phyloP scores from a whole-genome alignment of 129 eudicot genomes.

The Helichrysum umbraculigerum region DNA sequence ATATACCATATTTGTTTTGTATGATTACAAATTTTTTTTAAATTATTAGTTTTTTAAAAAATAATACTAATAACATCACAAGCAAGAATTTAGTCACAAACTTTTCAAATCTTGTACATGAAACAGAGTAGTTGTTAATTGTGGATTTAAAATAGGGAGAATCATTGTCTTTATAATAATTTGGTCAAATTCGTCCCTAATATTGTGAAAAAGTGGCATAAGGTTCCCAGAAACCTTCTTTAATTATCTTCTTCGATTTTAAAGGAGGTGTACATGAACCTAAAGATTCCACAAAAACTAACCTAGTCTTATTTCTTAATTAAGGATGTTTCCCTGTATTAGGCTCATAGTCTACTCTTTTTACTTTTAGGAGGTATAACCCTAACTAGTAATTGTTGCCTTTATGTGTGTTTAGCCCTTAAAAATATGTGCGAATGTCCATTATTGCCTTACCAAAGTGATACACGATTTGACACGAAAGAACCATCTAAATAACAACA shows the following conservation, averaged over 20 bases:
- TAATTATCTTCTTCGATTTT: too few species aligned
- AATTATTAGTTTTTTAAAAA: too few species aligned
- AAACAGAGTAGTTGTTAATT: too few species aligned
- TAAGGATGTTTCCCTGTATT: slow-evolving; percentile 21
- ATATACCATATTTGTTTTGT: too few species aligned
- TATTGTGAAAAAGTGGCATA: slow-evolving; percentile 26
- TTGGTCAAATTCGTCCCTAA: slow-evolving; percentile 21
- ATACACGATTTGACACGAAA: slow-evolving; percentile 25
- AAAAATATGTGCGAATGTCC: slow-evolving; percentile 17
- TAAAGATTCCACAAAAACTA: slow-evolving; percentile 29
- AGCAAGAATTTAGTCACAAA: too few species aligned
- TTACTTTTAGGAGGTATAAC: slow-evolving; percentile 23
- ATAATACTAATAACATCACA: too few species aligned
- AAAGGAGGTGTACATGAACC: slow-evolving; percentile 24
- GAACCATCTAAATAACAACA: slow-evolving; percentile 19
- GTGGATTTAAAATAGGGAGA: too few species aligned
- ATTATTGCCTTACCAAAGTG: slow-evolving; percentile 30
- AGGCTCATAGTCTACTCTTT: slow-evolving; percentile 4
- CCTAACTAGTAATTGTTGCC: slow-evolving; percentile 26
- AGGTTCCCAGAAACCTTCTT: slow-evolving; percentile 14
- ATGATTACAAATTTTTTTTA: too few species aligned
- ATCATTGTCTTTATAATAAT: too few species aligned
- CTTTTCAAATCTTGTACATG: too few species aligned
- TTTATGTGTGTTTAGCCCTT: slow-evolving; percentile 19
- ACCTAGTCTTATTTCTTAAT: slow-evolving; percentile 20